Conservation (phyloP, 257 asterid species). For the Cynanchum wilfordii region DNA sequence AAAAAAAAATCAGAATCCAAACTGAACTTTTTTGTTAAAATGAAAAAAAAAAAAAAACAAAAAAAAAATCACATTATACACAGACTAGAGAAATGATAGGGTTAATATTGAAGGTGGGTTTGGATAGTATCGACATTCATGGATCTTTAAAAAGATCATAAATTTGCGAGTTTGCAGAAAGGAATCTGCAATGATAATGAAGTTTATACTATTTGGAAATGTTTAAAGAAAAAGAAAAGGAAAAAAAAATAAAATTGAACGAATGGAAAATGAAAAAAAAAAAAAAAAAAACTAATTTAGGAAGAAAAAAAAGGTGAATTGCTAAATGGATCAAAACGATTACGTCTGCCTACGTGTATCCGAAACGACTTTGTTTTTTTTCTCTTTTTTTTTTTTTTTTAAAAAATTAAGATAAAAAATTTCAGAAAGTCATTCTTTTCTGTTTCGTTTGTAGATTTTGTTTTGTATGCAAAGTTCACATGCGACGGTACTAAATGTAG, state of each 20-base stretch:
- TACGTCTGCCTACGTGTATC: conserved; percentile 30
- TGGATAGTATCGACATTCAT: conserved; percentile 16
- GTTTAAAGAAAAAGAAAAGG: background rate
- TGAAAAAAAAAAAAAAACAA: background rate
- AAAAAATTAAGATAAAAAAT: background rate
- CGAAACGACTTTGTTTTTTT: conserved; percentile 14
- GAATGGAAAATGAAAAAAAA: background rate
- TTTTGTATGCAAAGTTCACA: too few relatives aligned
- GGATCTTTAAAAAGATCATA: conserved; percentile 20
- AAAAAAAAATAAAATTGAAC: background rate
- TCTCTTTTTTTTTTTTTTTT: background rate
- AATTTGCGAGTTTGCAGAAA: background rate
- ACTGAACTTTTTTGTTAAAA: background rate
- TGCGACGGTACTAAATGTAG: too few relatives aligned
- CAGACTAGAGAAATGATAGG: background rate
- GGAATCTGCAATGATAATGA: conserved; percentile 20
- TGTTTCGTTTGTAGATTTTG: background rate
- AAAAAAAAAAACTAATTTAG: background rate
- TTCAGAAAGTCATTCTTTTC: background rate
- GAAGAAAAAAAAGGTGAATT: conserved; percentile 8
- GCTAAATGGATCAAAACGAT: conserved; percentile 15
- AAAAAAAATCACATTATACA: background rate
- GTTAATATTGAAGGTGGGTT: background rate
- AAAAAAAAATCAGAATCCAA: background rate
- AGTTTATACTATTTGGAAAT: background rate